Base-by-base conservation (phyloP, 2,329 filamentous ascomycete species). In the Gaeumannomyces tritici region DNA sequence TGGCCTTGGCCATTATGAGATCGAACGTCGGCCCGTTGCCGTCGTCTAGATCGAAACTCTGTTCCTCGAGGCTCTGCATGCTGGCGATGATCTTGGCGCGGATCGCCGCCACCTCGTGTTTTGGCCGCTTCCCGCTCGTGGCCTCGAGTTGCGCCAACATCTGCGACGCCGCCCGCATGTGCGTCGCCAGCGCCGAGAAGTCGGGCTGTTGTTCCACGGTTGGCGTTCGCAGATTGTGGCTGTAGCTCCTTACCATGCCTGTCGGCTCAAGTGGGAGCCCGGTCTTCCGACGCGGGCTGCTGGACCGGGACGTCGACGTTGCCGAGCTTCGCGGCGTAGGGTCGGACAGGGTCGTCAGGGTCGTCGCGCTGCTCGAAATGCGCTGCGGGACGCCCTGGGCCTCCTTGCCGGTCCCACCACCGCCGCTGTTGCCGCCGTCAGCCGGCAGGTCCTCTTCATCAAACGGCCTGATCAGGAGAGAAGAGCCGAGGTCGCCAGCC, bases 61-160 rank as follows among this genome's bases (percentile, higher is more conserved):
- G 89, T 73, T 95, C 91, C 73, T 95, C 90, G 11, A 95, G 76
- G 67, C 83, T 91, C 72, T 95, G 90, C 91, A 95, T 95, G 73
- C 90, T 93, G 3, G 90, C 90, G 69, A 95, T 95, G 66, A 95
- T 95, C 75, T 91, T 92, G 55, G 89, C 87, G 67, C 91, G 83
- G 72, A 95, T 95, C 9, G 90, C 89, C 24, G 89, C 90, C 5
- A 95, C 90, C 74, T 95, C 90, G 33, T 87, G 85, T 70, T 84
- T 89, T 1, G 90, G 90, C 42, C 90, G 81, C 74, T 93, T 95
- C 31, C 89, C 88, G 66, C 88, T 88, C 27, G 89, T 93, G 2
- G 89, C 84, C 64, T 95, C 90, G 12, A 95, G 80, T 69, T 95
- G 90, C 18, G 90, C 89, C 56, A 95, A 79, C 90, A 95, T 95